These are phyloP conservation scores for Apostasia ramifera DNA, from an alignment of 106 monocot species.

Conservation along the genomic window DNA sequence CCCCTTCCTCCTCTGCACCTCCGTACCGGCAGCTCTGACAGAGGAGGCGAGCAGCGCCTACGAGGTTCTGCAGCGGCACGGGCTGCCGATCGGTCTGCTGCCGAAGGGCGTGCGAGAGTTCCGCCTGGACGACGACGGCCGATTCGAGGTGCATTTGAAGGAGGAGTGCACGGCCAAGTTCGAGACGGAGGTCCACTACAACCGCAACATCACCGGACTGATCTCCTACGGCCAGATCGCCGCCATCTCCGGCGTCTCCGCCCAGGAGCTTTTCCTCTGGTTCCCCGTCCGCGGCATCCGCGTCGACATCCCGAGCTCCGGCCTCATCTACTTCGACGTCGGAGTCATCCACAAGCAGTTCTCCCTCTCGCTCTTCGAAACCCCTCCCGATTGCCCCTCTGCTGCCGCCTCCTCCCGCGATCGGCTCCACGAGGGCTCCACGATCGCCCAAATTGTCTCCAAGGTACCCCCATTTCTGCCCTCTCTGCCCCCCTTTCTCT, in stretches of 20 bases:
- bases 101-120: slow-evolving; percentile 29
- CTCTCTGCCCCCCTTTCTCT: not conserved
- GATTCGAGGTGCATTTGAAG: slow-evolving; percentile 26
- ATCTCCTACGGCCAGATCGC: slow-evolving; percentile 42
- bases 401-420: slow-evolving; percentile 2
- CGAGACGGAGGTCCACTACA: slow-evolving; percentile 47
- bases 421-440: slow-evolving; percentile 1
- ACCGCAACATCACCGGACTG: slow-evolving; percentile 24
- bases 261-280: slow-evolving; percentile 73
- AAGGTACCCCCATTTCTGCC: not conserved
- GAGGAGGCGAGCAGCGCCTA: slow-evolving; percentile 15
- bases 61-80: slow-evolving; percentile 30
- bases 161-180: slow-evolving; percentile 45
- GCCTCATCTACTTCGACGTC: slow-evolving; percentile 64
- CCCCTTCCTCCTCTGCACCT: not conserved
- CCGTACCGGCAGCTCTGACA: not conserved
- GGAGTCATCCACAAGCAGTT: slow-evolving; percentile 54
- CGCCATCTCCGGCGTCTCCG: slow-evolving; percentile 40
- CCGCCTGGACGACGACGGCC: slow-evolving; percentile 19
- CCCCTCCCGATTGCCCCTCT: slow-evolving; percentile 45
- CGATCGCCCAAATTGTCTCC: not conserved
- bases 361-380: slow-evolving; percentile 49
- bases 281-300: slow-evolving; percentile 56
- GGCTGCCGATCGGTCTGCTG: slow-evolving; percentile 41
- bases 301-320: slow-evolving; percentile 48